Percentiles rank a stretch among this genome's conserved stretches.
These are phyloP conservation scores for Capsella rubella DNA, from an alignment of 441 rosid genomes.

Conservation along the genomic window DNA sequence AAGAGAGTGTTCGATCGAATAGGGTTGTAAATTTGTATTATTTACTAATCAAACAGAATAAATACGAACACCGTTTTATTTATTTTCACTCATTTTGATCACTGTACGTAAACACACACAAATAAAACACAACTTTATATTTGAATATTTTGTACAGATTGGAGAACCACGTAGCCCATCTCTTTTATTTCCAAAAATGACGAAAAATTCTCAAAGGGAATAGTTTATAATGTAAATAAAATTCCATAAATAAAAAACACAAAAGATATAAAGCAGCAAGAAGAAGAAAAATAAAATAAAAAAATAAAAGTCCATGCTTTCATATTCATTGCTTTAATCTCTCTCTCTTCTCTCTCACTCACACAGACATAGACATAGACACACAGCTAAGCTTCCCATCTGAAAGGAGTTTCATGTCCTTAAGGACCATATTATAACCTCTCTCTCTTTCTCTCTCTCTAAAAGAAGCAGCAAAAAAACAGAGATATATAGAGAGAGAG, in stretches of 20 bases:
- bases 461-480: conserved; percentile 22
- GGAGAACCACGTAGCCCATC: conserved; percentile 34
- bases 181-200: conserved; percentile 39
- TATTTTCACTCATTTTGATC: conserved; percentile 27
- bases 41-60: conserved; percentile 26
- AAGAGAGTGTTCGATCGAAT: conserved; percentile 29
- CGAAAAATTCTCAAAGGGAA: conserved; percentile 42
- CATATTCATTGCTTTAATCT: conserved; percentile 75
- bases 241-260: conserved; percentile 41
- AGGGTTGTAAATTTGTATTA: conserved; percentile 28
- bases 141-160: conserved; percentile 34
- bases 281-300: conserved; percentile 23
- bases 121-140: background rate
- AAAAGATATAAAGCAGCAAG: conserved; percentile 45
- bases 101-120: conserved; percentile 17
- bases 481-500: conserved; percentile 23
- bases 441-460: conserved; percentile 37
- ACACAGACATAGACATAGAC: conserved; percentile 12
- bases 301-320: conserved; percentile 48
- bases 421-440: conserved; percentile 39
- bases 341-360: conserved; percentile 37
- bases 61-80: conserved; percentile 22
- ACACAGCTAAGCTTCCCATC: conserved; percentile 56
- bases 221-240: conserved; percentile 41
- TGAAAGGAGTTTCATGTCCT: conserved; percentile 53